Conservation (phyloP, 176 grass and related monocot genomes). For the Triticum turgidum region DNA sequence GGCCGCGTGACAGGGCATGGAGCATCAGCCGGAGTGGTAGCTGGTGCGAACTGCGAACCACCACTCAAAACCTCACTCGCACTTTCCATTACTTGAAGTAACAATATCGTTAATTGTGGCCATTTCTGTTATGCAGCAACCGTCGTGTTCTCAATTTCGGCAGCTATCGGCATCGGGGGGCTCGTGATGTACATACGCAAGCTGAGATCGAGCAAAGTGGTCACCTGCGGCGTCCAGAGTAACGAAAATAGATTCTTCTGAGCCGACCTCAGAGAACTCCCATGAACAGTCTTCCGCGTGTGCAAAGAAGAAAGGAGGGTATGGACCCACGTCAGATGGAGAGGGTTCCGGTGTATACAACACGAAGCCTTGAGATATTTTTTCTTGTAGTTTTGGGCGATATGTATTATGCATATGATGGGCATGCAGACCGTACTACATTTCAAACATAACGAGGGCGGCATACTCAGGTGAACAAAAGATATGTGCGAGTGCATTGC, state of each 20-base stretch:
- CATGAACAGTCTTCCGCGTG: background rate
- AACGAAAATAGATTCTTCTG: conserved; percentile 90
- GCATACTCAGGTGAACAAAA: background rate
- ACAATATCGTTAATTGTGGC: background rate
- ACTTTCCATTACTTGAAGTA: background rate
- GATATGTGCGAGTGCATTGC: background rate
- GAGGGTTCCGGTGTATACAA: too few species aligned
- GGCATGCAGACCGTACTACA: background rate
- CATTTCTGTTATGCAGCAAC: conserved; percentile 49
- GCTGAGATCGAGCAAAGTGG: conserved; percentile 61
- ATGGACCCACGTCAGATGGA: too few species aligned
- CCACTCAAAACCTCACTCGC: background rate
- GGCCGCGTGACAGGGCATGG: conserved; percentile 30
- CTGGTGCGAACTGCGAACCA: conserved; percentile 54
- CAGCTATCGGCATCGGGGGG: conserved; percentile 50
- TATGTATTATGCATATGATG: background rate
- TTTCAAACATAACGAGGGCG: background rate
- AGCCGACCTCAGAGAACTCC: background rate
- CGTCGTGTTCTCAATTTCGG: conserved; percentile 58
- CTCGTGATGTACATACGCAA: conserved; percentile 82
- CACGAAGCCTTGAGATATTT: background rate
- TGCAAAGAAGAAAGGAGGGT: background rate
- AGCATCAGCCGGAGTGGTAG: conserved; percentile 60
- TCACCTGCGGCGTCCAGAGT: conserved; percentile 80
- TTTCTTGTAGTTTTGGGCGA: background rate